phyloP scores from a whole-genome alignment of 495 filamentous ascomycete species.

The Tuber microsphaerosporum region DNA sequence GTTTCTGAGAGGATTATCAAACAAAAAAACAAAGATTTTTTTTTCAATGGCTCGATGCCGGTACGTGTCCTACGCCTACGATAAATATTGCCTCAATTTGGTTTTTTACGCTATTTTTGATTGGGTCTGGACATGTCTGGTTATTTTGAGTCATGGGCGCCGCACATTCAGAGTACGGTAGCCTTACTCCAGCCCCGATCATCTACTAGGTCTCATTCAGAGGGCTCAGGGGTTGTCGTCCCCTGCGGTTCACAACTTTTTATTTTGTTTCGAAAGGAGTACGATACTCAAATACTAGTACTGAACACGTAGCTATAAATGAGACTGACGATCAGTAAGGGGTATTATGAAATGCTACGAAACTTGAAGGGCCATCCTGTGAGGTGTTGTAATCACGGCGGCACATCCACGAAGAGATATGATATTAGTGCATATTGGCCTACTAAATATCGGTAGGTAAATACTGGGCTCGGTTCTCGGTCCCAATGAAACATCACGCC shows the following conservation, averaged over 20 bases:
- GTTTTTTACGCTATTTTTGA: neutral
- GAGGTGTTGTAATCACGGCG: neutral
- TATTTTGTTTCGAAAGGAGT: neutral
- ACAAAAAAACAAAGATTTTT: neutral
- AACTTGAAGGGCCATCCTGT: neutral
- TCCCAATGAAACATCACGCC: slow-evolving; percentile 19
- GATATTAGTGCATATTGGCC: neutral
- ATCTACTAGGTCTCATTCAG: neutral
- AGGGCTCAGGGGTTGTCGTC: neutral
- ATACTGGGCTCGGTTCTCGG: slow-evolving; percentile 10
- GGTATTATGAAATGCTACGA: neutral
- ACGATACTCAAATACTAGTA: too few species aligned
- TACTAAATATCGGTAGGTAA: neutral
- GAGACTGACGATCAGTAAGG: neutral
- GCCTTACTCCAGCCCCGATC: neutral
- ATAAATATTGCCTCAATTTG: neutral
- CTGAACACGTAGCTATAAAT: neutral
- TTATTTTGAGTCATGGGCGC: neutral
- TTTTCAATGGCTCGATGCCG: neutral
- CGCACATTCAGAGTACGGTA: neutral
- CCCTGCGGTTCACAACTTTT: neutral
- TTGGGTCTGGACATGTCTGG: neutral
- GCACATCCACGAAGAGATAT: neutral
- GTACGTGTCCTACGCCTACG: neutral
- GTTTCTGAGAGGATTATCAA: neutral